Base-by-base conservation (phyloP, 2,329 filamentous ascomycete genomes). In the Aspergillus sp. region DNA sequence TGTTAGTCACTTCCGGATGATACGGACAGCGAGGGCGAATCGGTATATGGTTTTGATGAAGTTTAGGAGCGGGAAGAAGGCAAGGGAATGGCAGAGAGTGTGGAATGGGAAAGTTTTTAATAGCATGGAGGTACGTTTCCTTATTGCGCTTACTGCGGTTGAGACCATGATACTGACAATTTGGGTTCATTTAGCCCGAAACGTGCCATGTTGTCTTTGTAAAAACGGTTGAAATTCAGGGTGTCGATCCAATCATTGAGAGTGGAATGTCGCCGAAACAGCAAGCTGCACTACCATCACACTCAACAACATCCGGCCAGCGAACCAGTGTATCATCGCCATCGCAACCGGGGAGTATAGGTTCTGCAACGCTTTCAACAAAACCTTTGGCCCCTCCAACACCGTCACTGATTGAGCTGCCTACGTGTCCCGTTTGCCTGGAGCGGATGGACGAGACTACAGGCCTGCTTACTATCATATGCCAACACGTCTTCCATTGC, bases 401-500 rank as follows among this genome's bases (percentile, higher is more conserved):
- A 1, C 90, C 93, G 1, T 89, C 90, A 50, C 82, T 98, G 1
- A 84, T 96, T 54, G 95, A 99, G 76, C 80, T 99, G 12, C 95
- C 95, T 2, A 98, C 95, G 1, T 99, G 95, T 64, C 93, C 95
- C 0, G 95, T 99, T 9, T 99, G 95, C 65, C 83, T 99, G 5
- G 95, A 99, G 73, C 88, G 93, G 48, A 99, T 99, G 95, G 95
- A 99, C 69, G 93, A 98, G 72, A 97, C 93, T 0, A 96, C 92
- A 0, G 95, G 95, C 0, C 81, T 99, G 2, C 85, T 99, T 70
- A 99, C 95, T 1, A 98, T 98, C 41, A 88, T 96, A 31, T 99
- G 95, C 71, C 93, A 98, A 69, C 95, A 99, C 68, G 91, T 98
- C 52, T 99, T 99, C 71, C 95, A 99, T 73, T 98, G 95, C 71